phyloP scores from a whole-genome alignment of 768 basidiomycete genomes.

The Exidia glandulosa region DNA sequence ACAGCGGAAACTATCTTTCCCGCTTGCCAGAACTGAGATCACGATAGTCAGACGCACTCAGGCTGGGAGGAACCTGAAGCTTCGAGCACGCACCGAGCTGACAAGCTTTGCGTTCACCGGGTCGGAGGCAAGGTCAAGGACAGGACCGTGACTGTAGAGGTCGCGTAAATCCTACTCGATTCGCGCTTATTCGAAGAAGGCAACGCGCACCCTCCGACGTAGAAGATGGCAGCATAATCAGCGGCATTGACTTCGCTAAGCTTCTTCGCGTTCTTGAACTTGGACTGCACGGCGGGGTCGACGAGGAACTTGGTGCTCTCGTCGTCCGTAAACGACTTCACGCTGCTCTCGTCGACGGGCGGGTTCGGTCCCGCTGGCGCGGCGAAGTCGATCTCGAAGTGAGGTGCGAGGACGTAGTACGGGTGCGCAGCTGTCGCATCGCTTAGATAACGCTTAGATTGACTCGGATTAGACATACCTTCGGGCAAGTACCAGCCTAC shows the following conservation, averaged over 20 bases:
- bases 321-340: slow-evolving; percentile 47
- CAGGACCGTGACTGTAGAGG: slow-evolving; percentile 48
- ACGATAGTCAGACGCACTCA: neutral
- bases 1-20: slow-evolving; percentile 63
- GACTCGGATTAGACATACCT: neutral
- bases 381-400: slow-evolving; percentile 47
- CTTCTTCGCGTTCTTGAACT: slow-evolving; percentile 47
- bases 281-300: slow-evolving; percentile 40
- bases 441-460: neutral
- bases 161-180: neutral
- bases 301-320: slow-evolving; percentile 45
- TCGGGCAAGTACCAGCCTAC: neutral
- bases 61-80: slow-evolving; percentile 5
- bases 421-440: slow-evolving; percentile 45
- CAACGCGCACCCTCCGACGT: slow-evolving; percentile 40
- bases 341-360: slow-evolving; percentile 49
- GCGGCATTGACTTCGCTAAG: slow-evolving; percentile 44
- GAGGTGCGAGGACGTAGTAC: slow-evolving; percentile 43
- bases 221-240: slow-evolving; percentile 67
- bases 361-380: slow-evolving; percentile 56
- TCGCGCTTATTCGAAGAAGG: neutral
- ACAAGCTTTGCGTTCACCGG: slow-evolving; percentile 45
- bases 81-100: slow-evolving; percentile 42
- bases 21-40: slow-evolving; percentile 47
- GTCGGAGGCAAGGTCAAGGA: slow-evolving; percentile 57